Base-by-base conservation (phyloP, 805 yeast species). In the Tetrapisispora nanseiensis region DNA sequence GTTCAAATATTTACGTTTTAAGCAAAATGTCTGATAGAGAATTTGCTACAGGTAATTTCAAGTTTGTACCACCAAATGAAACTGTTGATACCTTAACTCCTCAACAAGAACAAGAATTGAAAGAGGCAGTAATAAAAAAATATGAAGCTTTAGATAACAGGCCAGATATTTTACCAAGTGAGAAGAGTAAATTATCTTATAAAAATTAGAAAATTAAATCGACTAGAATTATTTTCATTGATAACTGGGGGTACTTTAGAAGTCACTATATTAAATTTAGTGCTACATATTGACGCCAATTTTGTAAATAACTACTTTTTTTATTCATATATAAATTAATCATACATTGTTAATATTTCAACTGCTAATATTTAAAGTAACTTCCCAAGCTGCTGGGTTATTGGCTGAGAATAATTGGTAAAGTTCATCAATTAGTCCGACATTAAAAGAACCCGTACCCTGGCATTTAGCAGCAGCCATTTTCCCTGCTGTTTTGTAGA, bases 1-100 rank as follows among this genome's bases (percentile, higher is more conserved):
- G 97, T 61, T 81, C 85, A 52, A 95, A 92, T 59, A 67, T 92
- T 39, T 92, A 89, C 57, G 90, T 92, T 13, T 68, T 92, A 55
- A 82, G 82, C 58, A 80, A 80, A 59, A 76, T 86, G 71, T 75
- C 86, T 26, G 98, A 92, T 61, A 73, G 95, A 52, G 95, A 90
- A 51, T 90, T 92, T 68, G 96, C 94, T 1, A 77, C 84, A 51
- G 98, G 98, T 26, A 77, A 80, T 52, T 87, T 89, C 62, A 72
- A 71, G 43, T 92, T 92, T 65, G 82, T 86, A 31, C 78, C 89
- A 10, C 95, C 96, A 11, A 76, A 81, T 59, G 78, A 79, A 57
- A 74, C 80, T 4, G 94, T 90, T 38, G 78, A 74, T 50, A 83
- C 82, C 18, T 69, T 87, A 51, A 76, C 86, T 1, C 63, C 66